Percentiles rank a stretch among this genome's conserved stretches.
These are phyloP conservation scores for Melanopsichium pennsylvanicum DNA, from an alignment of 1,284 basidiomycete species.

Conservation along the genomic window DNA sequence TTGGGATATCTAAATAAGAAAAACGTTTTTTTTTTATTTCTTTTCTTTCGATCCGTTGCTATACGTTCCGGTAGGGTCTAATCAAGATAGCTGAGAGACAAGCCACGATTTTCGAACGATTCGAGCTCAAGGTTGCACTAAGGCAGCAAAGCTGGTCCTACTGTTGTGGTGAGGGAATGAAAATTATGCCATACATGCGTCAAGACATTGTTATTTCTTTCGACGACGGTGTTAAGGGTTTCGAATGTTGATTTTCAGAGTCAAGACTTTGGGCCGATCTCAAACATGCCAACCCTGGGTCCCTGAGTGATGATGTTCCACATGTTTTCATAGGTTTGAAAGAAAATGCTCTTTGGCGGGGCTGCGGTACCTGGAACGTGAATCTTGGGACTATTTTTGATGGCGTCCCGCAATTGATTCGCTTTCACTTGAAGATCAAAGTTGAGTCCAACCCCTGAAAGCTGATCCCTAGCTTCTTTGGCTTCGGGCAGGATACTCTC, in stretches of 20 bases:
- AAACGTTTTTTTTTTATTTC: too few species aligned
- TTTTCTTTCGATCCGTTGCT: slow-evolving; percentile 10
- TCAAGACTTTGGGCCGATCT: slow-evolving; percentile 33
- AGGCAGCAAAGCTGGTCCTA: background rate
- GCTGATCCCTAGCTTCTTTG: slow-evolving; percentile 3
- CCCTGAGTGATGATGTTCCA: slow-evolving; percentile 16
- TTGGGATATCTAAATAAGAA: too few species aligned
- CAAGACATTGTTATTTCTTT: too few species aligned
- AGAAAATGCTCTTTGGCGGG: slow-evolving; percentile 29
- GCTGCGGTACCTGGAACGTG: slow-evolving; percentile 8
- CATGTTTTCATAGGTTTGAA: slow-evolving; percentile 13
- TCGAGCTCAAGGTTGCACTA: too few species aligned
- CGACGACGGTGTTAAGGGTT: too few species aligned
- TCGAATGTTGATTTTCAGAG: background rate
- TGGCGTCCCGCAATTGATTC: background rate
- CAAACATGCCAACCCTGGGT: slow-evolving; percentile 21
- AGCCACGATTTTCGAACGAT: too few species aligned
- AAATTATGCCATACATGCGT: too few species aligned
- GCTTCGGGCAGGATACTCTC: slow-evolving; percentile 30
- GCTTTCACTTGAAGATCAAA: slow-evolving; percentile 10
- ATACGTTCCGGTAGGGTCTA: slow-evolving; percentile 1
- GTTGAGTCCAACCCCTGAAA: slow-evolving; percentile 24
- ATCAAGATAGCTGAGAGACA: too few species aligned
- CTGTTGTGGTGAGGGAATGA: too few species aligned
- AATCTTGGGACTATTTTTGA: slow-evolving; percentile 19